Evolutionary conservation across 257 asterid species (phyloP).

Genomic region (Marsdenia floribunda): DNA sequence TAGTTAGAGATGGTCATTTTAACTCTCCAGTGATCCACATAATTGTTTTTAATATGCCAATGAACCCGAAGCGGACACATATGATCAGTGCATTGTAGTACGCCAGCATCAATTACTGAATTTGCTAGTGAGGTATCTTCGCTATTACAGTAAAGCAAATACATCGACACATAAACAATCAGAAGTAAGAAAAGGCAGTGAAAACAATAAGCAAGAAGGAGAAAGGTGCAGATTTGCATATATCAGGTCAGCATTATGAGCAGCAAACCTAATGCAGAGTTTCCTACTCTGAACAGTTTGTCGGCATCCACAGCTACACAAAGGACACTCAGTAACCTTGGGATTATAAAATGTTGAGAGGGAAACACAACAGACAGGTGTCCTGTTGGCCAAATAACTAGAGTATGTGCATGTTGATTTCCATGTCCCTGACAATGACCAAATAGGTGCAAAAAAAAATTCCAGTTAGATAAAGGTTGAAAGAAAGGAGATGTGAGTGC

Average conservation of each 20-base stretch:
- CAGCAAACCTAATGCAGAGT: conserved; percentile 60
- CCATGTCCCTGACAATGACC: conserved; percentile 48
- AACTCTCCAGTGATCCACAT: conserved; percentile 51
- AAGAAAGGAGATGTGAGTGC: not conserved
- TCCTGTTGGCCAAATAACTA: conserved; percentile 40
- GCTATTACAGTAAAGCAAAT: conserved; percentile 29
- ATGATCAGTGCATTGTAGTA: conserved; percentile 61
- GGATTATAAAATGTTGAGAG: conserved; percentile 67
- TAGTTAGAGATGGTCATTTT: conserved; percentile 59
- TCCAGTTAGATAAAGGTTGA: not conserved
- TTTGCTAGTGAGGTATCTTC: conserved; percentile 32
- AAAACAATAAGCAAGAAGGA: not conserved
- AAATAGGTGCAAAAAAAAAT: not conserved
- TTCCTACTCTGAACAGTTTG: conserved; percentile 26
- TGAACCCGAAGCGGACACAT: conserved; percentile 73
- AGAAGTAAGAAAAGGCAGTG: not conserved
- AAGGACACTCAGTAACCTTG: conserved; percentile 44
- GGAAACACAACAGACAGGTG: conserved; percentile 61
- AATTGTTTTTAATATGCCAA: conserved; percentile 64
- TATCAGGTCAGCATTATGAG: not conserved
- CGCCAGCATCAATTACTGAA: conserved; percentile 26
- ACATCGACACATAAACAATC: not conserved
- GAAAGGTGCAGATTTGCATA: not conserved
- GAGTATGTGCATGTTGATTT: conserved; percentile 63
- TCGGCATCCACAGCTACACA: conserved; percentile 72